Base-by-base conservation (phyloP, 2,329 filamentous ascomycete genomes). In the Colletotrichum sp. region DNA sequence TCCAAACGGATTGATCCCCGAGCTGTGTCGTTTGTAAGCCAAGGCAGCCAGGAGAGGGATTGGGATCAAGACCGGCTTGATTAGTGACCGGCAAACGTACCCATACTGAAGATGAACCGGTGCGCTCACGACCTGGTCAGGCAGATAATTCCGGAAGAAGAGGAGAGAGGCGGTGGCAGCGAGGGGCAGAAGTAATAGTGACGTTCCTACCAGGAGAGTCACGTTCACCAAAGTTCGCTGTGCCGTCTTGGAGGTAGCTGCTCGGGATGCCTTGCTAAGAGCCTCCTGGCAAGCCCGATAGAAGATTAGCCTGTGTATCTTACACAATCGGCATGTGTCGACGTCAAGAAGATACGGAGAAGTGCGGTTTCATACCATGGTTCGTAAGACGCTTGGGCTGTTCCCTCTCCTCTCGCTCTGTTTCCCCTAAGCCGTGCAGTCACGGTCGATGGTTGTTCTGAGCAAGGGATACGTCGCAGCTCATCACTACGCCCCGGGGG, bases 101-200 rank as follows among this genome's bases (percentile, higher is more conserved):
- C 90, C 89, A 82, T 92, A 92, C 81, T 92, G 90, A 9, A 92
- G 82, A 79, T 91, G 86, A 7, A 92, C 81, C 18, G 90, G 90
- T 55, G 87, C 81, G 0, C 86, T 86, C 21, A 89, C 86, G 61
- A 90, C 84, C 79, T 90, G 87, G 76, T 91, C 87, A 1, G 90
- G 90, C 2, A 92, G 84, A 77, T 90, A 91, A 77, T 87, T 88
- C 78, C 88, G 86, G 80, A 91, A 92, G 78, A 92, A 90, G 4
- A 90, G 78, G 4, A 87, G 81, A 34, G 91, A 91, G 16, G 85
- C 87, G 28, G 90, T 75, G 1, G 85, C 84, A 6, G 90, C 89
- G 12, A 90, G 78, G 18, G 84, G 83, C 28, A 91, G 83, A 70
- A 92, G 83, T 9, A 86, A 81, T 3, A 84, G 76, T 3, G 87